Base-by-base conservation (phyloP, 805 yeast species). In the Cephaloascus fragrans region DNA sequence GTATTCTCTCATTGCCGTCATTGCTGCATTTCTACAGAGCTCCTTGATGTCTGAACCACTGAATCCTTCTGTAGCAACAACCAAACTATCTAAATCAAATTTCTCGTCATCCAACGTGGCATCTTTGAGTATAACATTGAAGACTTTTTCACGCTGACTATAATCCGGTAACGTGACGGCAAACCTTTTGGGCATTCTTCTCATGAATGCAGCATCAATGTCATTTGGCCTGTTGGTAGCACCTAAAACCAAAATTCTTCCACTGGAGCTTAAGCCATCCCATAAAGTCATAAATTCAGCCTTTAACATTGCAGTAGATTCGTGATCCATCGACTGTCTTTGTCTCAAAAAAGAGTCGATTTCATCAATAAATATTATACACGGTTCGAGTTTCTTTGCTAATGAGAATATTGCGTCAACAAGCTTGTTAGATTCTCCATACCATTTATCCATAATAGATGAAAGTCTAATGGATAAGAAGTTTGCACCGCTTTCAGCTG, bases 241-340 rank as follows among this genome's bases (percentile, higher is more conserved):
- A 3, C 97, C 98, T 50, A 90, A 72, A 2, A 90, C 87, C 64
- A 90, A 64, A 3, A 93, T 74, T 36, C 95, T 69, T 2, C 95
- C 95, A 42, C 80, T 75, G 8, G 83, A 72, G 5, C 74, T 61
- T 26, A 90, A 65, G 0, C 98, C 98, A 57, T 90, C 98, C 97
- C 97, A 90, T 37, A 90, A 64, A 0, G 96, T 87, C 97, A 90
- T 90, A 53, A 90, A 93, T 59, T 90, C 97, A 1, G 97, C 96
- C 60, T 90, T 90, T 44, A 90, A 67, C 73, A 83, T 81, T 1
- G 96, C 86, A 23, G 96, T 88, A n/a, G 86, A 88, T 60, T 90
- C 98, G 61, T 90, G 97, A 60, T 90, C 98, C 37, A 70, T 67
- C 1, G 86, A 73, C 16, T 81, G 73, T 45, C 98, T 72, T 53